These are phyloP conservation scores for Emmonsiellopsis sp. DNA, from an alignment of 2,329 filamentous ascomycete species.

Conservation along the genomic window DNA sequence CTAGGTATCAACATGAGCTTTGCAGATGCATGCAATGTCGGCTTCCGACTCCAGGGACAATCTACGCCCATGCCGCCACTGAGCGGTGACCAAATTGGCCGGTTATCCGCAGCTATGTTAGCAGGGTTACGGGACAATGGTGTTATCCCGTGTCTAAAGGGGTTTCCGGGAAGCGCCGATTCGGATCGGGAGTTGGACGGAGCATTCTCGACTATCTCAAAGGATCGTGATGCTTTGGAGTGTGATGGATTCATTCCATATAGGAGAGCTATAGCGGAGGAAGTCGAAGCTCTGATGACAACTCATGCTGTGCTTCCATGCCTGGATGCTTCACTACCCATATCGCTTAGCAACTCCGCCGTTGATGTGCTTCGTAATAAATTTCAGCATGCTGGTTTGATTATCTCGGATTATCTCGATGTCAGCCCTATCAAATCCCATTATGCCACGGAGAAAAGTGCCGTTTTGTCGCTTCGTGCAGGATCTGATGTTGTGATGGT, in stretches of 20 bases:
- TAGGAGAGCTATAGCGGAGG: slow-evolving; percentile 32
- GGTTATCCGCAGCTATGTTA: slow-evolving; percentile 31
- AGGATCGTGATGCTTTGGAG: slow-evolving; percentile 29
- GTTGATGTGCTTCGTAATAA: slow-evolving; percentile 33
- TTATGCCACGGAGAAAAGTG: slow-evolving; percentile 33
- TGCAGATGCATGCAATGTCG: slow-evolving; percentile 37
- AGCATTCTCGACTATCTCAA: slow-evolving; percentile 32
- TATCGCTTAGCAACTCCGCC: slow-evolving; percentile 29
- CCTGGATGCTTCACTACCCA: slow-evolving; percentile 28
- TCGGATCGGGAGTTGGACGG: slow-evolving; percentile 38
- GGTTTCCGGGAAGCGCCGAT: slow-evolving; percentile 39
- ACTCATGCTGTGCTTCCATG: slow-evolving; percentile 35
- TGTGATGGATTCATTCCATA: slow-evolving; percentile 37
- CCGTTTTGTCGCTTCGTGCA: slow-evolving; percentile 33
- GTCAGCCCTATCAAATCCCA: slow-evolving; percentile 36
- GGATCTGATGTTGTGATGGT: slow-evolving; percentile 39
- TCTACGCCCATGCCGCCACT: slow-evolving; percentile 37
- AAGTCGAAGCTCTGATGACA: slow-evolving; percentile 37
- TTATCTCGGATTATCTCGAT: slow-evolving; percentile 39
- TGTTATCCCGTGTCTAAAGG: slow-evolving; percentile 36
- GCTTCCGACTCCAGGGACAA: slow-evolving; percentile 36
- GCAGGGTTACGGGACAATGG: slow-evolving; percentile 30
- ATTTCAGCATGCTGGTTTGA: slow-evolving; percentile 36
- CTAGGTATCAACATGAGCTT: slow-evolving; percentile 41
- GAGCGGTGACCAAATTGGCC: slow-evolving; percentile 35